These are phyloP conservation scores for Gaeumannomyces sp. DNA, from an alignment of 2,329 filamentous ascomycete genomes.

Conservation along the genomic window DNA sequence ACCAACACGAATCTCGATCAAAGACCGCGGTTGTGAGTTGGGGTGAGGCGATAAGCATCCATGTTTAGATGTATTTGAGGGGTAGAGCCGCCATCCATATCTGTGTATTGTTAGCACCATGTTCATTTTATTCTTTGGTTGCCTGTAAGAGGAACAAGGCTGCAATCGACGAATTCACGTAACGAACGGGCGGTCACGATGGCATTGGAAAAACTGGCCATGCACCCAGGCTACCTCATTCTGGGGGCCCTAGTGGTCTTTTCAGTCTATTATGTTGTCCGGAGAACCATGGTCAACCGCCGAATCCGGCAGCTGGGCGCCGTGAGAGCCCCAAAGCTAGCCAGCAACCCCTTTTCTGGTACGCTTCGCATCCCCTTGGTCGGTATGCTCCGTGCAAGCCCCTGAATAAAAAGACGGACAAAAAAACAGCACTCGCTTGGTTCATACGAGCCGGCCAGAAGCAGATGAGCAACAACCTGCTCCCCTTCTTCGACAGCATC, in stretches of 20 bases:
- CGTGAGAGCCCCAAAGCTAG: slow-evolving; percentile 25
- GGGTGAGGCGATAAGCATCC: no score
- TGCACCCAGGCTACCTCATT: slow-evolving; percentile 2
- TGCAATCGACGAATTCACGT: not conserved
- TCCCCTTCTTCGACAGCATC: slow-evolving; percentile 25
- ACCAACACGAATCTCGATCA: not conserved
- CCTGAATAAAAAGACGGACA: not conserved
- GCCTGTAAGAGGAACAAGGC: not conserved
- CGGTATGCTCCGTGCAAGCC: no score
- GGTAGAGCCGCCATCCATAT: not conserved
- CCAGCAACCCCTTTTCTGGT: slow-evolving; percentile 29
- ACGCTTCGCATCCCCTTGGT: slow-evolving; percentile 9
- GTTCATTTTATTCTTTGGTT: not conserved
- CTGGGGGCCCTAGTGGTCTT: slow-evolving; percentile 12
- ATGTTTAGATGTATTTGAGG: not conserved
- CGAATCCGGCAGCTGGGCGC: slow-evolving; percentile 27
- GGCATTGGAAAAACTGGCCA: slow-evolving; percentile 11
- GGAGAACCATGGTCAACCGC: slow-evolving; percentile 19
- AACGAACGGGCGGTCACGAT: slow-evolving; percentile 2
- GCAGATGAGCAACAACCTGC: slow-evolving; percentile 26
- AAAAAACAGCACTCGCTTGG: not conserved
- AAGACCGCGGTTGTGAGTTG: no score
- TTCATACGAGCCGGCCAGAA: slow-evolving; percentile 22
- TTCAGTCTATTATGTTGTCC: slow-evolving; percentile 17
- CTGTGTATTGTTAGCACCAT: no score